These are phyloP conservation scores for Cladosporium phlei DNA, from an alignment of 2,329 filamentous ascomycete genomes.

Conservation along the genomic window DNA sequence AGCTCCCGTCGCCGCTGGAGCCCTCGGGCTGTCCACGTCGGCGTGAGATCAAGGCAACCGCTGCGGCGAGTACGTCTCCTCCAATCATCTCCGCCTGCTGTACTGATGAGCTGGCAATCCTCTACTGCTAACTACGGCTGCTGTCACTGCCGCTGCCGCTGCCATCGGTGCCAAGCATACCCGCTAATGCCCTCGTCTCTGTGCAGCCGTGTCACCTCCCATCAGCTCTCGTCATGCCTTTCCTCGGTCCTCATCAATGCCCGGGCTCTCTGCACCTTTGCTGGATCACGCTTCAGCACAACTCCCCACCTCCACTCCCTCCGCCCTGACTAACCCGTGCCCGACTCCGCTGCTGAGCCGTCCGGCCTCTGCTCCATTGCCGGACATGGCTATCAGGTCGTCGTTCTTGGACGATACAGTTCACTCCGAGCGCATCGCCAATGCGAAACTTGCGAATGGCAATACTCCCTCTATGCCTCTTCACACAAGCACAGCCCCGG, in stretches of 20 bases:
- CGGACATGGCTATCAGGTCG: constrained; percentile 15
- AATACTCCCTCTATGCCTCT: no score
- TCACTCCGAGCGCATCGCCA: not conserved
- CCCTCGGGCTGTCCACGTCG: constrained; percentile 2
- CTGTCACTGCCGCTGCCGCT: no score
- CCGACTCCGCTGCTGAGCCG: constrained; percentile 15
- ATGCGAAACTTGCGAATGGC: not conserved
- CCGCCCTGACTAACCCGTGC: constrained; percentile 1
- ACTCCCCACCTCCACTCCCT: not conserved
- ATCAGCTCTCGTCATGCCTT: constrained; percentile 25
- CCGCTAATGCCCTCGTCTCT: constrained; percentile 29
- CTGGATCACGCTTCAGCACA: constrained; percentile 21
- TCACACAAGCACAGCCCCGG: not conserved
- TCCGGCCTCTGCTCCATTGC: constrained; percentile 15
- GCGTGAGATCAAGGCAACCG: constrained; percentile 6
- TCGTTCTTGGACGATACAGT: not conserved
- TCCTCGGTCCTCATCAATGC: constrained; percentile 7
- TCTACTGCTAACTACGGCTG: no score
- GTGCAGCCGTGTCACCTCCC: constrained; percentile 30
- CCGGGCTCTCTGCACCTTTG: constrained; percentile 11
- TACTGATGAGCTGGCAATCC: constrained; percentile 34
- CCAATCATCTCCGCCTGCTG: constrained; percentile 26
- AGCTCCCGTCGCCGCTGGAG: constrained; percentile 10
- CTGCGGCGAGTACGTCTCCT: constrained; percentile 13
- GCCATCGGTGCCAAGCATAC: constrained; percentile 27